Base-by-base conservation (phyloP, 1,284 basidiomycete genomes). In the Microbotryomycetes sp. region DNA sequence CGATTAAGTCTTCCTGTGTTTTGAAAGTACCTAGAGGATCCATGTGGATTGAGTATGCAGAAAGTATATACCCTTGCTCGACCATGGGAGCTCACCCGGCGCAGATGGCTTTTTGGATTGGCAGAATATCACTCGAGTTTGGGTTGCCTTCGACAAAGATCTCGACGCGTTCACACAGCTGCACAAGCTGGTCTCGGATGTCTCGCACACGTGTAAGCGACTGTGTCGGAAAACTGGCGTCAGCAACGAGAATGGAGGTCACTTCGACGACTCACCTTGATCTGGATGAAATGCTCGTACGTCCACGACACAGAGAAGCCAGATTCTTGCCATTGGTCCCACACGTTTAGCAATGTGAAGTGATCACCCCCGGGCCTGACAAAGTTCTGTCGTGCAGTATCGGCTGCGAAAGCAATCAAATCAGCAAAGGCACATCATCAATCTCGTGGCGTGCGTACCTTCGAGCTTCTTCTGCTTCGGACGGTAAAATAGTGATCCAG, bases 301-400 rank as follows among this genome's bases (percentile, higher is more conserved):
- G 70, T 69, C 71, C 90, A 93, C 76, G 90, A 78, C 45, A 71
- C 64, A 16, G 89, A 91, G 75, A 93, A 98, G 72, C 90, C 91
- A 45, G 90, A 90, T 71, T 98, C 93, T 27, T 90, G 90, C 93
- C 94, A 99, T 74, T 97, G 92, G 74, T 97, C 90, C 88, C 91
- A 98, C 6, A 97, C 91, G 74, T 97, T 97, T 47, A 97, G 81
- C 48, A 97, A 78, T 57, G 93, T 97, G 74, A 98, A 97, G 77
- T 97, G 94, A 73, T 99, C 96, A 18, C 96, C 94, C n/a, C 92
- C 96, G 5, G 88, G 79, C 51, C 89, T 89, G 54, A 93, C 85
- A 75, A 97, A 98, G 73, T 96, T 97, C 75, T 96, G 90, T 57
- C 94, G 84, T 3, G 94, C 94, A 76, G 96, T 91, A 73, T 97